phyloP scores from a whole-genome alignment of 208 protist genomes.

The Acanthamoeba culbertsoni region DNA sequence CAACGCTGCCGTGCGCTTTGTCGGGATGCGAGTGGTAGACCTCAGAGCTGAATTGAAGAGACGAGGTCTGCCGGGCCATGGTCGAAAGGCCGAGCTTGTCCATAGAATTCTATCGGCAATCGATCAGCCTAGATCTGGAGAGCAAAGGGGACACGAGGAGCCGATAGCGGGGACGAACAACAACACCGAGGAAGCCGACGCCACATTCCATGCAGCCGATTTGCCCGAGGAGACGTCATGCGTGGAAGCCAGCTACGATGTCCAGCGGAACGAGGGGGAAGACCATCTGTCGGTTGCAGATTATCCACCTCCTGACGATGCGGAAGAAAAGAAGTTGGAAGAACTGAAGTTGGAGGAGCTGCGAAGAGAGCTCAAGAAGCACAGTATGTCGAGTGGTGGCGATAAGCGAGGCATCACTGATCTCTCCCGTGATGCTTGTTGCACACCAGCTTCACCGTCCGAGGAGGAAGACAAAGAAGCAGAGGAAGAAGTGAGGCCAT shows the following conservation, averaged over 20 bases:
- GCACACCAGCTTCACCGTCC: neutral
- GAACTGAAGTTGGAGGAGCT: neutral
- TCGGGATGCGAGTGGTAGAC: neutral
- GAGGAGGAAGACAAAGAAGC: neutral
- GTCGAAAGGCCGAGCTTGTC: neutral
- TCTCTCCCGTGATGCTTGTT: neutral
- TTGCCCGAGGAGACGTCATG: no score
- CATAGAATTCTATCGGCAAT: neutral
- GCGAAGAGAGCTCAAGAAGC: neutral
- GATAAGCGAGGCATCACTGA: neutral
- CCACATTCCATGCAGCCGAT: no score
- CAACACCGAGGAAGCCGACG: no score
- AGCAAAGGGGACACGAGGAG: no score
- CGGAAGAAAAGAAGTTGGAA: neutral
- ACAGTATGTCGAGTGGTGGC: neutral
- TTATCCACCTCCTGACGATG: neutral
- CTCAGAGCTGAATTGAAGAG: neutral
- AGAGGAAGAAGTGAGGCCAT: neutral
- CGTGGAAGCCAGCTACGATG: no score
- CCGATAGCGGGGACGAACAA: no score
- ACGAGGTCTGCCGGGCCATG: neutral
- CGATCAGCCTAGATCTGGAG: no score
- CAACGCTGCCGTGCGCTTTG: neutral
- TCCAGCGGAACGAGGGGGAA: no score
- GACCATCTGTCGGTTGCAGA: no score